Conservation (phyloP, 1,284 basidiomycete genomes). For the Neolentinus lepideus region DNA sequence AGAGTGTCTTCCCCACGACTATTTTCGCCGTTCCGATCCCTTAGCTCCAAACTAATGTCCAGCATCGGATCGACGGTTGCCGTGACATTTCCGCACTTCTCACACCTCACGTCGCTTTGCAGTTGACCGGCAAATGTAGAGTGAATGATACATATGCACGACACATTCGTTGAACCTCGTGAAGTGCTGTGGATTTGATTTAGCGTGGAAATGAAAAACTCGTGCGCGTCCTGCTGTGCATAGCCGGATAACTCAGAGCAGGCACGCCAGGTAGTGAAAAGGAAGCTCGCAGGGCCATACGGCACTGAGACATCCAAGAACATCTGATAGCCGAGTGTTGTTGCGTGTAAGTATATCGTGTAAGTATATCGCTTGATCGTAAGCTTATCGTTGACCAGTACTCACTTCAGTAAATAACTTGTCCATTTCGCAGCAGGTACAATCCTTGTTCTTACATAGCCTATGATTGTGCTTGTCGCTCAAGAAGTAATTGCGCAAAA, state of each 20-base stretch:
- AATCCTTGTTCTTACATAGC: conserved; percentile 68
- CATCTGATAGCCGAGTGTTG: conserved; percentile 37
- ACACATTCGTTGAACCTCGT: conserved; percentile 61
- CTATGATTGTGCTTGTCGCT: conserved; percentile 76
- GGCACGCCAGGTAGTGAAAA: conserved; percentile 84
- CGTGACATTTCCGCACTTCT: conserved; percentile 68
- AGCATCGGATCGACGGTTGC: conserved; percentile 86
- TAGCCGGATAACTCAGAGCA: conserved; percentile 83
- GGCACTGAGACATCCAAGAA: conserved; percentile 65
- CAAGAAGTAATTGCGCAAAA: conserved; percentile 87
- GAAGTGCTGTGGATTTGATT: conserved; percentile 83
- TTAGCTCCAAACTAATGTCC: conserved; percentile 87
- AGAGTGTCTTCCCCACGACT: conserved; percentile 50
- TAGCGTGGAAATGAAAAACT: conserved; percentile 78
- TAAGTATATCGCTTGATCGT: not conserved
- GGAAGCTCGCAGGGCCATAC: conserved; percentile 80
- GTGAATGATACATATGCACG: conserved; percentile 91
- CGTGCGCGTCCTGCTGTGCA: conserved; percentile 92
- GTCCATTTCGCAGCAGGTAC: conserved; percentile 95
- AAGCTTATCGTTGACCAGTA: not conserved
- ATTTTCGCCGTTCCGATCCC: conserved; percentile 40
- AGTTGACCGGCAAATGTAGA: conserved; percentile 85
- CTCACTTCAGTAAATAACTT: conserved; percentile 79
- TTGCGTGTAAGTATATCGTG: not conserved
- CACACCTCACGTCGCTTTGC: conserved; percentile 88